Evolutionary conservation across 2,329 filamentous ascomycete genomes (phyloP).

Genomic region (Alternaria sp.): DNA sequence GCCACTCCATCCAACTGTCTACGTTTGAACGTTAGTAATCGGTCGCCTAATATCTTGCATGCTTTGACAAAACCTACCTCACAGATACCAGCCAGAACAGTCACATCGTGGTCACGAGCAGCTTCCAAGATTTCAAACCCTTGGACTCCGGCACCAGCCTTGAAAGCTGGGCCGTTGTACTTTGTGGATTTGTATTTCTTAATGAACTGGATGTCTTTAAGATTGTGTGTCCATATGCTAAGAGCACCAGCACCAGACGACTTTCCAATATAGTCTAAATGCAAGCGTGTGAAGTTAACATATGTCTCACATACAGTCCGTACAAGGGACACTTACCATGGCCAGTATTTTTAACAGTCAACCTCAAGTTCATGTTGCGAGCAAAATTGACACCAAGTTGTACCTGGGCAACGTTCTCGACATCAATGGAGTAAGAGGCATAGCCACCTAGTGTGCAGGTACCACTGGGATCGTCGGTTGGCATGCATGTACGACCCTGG

Average conservation of each 20-base stretch:
- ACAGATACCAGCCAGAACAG: constrained; percentile 23
- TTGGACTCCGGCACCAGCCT: constrained; percentile 36
- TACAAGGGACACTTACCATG: constrained; percentile 8
- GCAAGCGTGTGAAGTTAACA: too few relatives aligned
- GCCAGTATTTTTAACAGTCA: constrained; percentile 30
- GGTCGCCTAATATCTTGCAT: background rate
- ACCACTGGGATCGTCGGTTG: constrained; percentile 16
- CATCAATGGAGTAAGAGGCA: constrained; percentile 27
- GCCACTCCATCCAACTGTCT: constrained; percentile 38
- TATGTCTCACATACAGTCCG: too few relatives aligned
- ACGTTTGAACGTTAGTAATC: constrained; percentile 4
- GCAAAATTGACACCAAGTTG: constrained; percentile 30
- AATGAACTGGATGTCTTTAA: constrained; percentile 29
- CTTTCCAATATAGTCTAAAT: constrained; percentile 24
- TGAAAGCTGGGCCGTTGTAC: constrained; percentile 35
- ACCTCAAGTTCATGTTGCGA: constrained; percentile 27
- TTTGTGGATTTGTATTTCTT: constrained; percentile 15
- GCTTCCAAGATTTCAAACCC: constrained; percentile 30
- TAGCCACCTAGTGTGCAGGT: constrained; percentile 26
- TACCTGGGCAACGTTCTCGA: constrained; percentile 24
- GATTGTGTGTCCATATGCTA: constrained; percentile 41
- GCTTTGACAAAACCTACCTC: constrained; percentile 32
- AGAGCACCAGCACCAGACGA: constrained; percentile 37
- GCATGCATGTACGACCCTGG: constrained; percentile 36
- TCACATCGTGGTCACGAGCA: constrained; percentile 34